These are phyloP conservation scores for Erythrophleum ivorense DNA, from an alignment of 331 rosid genomes.

Conservation along the genomic window DNA sequence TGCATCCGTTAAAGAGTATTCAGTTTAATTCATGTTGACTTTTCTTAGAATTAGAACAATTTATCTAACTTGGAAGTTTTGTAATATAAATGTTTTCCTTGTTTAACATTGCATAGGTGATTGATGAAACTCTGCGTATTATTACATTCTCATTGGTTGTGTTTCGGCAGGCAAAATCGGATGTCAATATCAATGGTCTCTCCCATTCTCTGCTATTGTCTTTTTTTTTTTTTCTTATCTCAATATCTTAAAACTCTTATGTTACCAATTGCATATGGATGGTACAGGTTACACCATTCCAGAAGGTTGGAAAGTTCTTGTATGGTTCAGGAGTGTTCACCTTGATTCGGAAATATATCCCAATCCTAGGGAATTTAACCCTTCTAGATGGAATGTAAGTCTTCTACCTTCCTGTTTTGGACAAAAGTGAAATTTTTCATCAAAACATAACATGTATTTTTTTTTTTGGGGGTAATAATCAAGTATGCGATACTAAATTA, in stretches of 20 bases:
- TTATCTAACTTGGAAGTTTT: background rate
- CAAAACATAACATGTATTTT: too few relatives aligned
- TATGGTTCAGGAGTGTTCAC: slow-evolving; percentile 87
- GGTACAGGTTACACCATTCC: slow-evolving; percentile 79
- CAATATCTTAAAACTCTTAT: slow-evolving; percentile 11
- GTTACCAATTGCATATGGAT: slow-evolving; percentile 18
- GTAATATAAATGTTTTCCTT: background rate
- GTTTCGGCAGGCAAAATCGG: slow-evolving; percentile 81
- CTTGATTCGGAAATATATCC: slow-evolving; percentile 84
- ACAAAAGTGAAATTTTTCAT: background rate
- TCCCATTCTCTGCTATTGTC: slow-evolving; percentile 2
- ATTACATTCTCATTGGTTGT: slow-evolving; percentile 78
- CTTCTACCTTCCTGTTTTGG: background rate
- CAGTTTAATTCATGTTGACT: background rate
- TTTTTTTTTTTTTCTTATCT: background rate
- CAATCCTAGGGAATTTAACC: slow-evolving; percentile 77
- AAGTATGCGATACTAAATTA: background rate
- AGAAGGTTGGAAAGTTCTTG: slow-evolving; percentile 86
- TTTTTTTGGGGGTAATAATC: background rate
- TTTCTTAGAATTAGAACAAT: background rate
- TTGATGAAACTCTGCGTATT: slow-evolving; percentile 86
- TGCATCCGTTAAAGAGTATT: too few relatives aligned
- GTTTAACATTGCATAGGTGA: slow-evolving; percentile 53
- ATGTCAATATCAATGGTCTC: slow-evolving; percentile 72
- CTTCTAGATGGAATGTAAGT: slow-evolving; percentile 88